Conservation (phyloP, 768 basidiomycete species). For the Psilocybe azurescens region DNA sequence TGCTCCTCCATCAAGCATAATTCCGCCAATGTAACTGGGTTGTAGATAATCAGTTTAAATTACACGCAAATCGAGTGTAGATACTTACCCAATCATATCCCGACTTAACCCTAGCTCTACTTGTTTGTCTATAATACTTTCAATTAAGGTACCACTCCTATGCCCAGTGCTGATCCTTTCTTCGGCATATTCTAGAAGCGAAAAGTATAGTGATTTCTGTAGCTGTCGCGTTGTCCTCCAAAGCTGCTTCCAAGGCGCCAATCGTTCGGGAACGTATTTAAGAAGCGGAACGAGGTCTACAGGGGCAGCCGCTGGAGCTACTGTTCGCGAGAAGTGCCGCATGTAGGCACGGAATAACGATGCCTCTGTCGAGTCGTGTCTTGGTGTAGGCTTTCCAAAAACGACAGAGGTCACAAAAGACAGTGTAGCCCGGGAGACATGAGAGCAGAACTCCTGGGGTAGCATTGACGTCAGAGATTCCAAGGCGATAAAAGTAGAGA, state of each 20-base stretch:
- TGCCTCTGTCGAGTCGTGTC: not conserved
- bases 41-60: not conserved
- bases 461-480: not conserved
- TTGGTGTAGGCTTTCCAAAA: not conserved
- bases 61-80: not conserved
- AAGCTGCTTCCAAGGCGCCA: not conserved
- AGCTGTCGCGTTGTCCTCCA: not conserved
- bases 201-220: not conserved
- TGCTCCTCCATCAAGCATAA: not conserved
- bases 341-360: not conserved
- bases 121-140: not conserved
- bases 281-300: not conserved
- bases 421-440: not conserved
- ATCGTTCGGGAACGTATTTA: not conserved
- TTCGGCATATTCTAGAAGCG: not conserved
- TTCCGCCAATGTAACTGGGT: not conserved
- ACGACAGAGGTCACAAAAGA: not conserved
- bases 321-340: not conserved
- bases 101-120: not conserved
- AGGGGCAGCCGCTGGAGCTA: not conserved
- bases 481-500: no score
- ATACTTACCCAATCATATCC: not conserved
- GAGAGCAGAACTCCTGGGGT: not conserved
- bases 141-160: not conserved
- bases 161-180: not conserved